Base-by-base conservation (phyloP, 805 yeast species). In the Yarrowia keelungensis region DNA sequence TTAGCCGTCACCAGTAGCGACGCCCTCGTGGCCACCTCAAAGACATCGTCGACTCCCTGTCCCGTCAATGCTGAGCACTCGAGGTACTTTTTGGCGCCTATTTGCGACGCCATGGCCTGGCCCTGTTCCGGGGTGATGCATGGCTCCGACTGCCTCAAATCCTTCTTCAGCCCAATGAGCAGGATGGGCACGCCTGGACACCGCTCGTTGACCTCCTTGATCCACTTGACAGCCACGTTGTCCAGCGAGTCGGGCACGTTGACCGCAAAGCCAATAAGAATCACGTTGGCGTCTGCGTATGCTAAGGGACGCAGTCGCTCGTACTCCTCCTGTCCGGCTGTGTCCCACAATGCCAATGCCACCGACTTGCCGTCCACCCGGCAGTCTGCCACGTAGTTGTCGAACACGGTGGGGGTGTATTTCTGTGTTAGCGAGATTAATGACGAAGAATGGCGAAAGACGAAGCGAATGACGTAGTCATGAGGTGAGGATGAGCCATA, bases 301-400 rank as follows among this genome's bases (percentile, higher is more conserved):
- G 97, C 89, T 72, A 93, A 81, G 0, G 97, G 97, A 71, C 97
- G 85, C 69, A 93, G 81, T 70, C 97, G 81, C 73, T 92, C 97
- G 76, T 92, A 92, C 78, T 92, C 98, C 80, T 92, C 98, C 79
- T 92, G 97, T 2, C 98, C 98, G 4, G 98, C 97, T 0, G 97
- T 92, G 76, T 92, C 98, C 97, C 98, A 92, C 35, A 92, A 79
- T 1, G 97, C 93, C 69, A 92, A 79, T 71, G 92, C 89, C 3
- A 92, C 97, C 15, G 95, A 89, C 73, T 92, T 92, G 3, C 97
- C 97, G 75, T 92, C 98, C 19, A 93, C 96, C 69, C 97, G 82
- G 78, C 97, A 92, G 74, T 92, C 97, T 0, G 97, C 92, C 15
- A 92, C 97, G 77, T 93, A 92, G 77, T 93, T 92, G 74, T 92